These are phyloP conservation scores for Pestalotiopsis sp. DNA, from an alignment of 2,329 filamentous ascomycete genomes.

Conservation along the genomic window DNA sequence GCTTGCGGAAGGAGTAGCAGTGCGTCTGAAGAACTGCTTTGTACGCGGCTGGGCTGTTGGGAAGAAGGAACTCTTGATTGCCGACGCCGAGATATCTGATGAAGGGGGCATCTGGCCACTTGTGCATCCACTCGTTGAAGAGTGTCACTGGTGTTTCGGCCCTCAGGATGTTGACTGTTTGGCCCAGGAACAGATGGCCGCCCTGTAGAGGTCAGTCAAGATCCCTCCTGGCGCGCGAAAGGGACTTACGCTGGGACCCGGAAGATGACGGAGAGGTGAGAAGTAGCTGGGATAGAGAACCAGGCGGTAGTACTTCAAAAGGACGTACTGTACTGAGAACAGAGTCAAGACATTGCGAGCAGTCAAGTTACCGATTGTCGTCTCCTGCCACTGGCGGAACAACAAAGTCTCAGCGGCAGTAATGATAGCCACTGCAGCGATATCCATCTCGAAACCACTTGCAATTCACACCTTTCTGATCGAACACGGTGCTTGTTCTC, in stretches of 20 bases:
- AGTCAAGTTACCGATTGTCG: background rate
- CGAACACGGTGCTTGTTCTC: background rate
- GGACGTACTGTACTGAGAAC: conserved; percentile 17
- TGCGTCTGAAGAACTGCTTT: conserved; percentile 31
- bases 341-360: background rate
- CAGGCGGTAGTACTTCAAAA: conserved; percentile 17
- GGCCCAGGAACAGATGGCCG: conserved; percentile 23
- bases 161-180: conserved; percentile 19
- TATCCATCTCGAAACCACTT: background rate
- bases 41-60: conserved; percentile 23
- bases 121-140: conserved; percentile 25
- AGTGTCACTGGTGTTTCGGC: conserved; percentile 17
- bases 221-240: background rate
- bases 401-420: background rate
- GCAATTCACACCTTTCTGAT: background rate
- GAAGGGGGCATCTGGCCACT: conserved; percentile 26
- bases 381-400: background rate
- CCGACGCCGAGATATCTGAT: conserved; percentile 29
- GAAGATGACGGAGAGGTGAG: conserved; percentile 20
- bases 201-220: conserved; percentile 13
- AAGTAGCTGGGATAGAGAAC: conserved; percentile 20
- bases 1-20: conserved; percentile 16
- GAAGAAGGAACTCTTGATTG: conserved; percentile 28
- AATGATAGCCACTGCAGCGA: background rate
- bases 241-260: conserved; percentile 19